Conservation (phyloP, 805 yeast genomes). For the Starmerella ratchasimensis region DNA sequence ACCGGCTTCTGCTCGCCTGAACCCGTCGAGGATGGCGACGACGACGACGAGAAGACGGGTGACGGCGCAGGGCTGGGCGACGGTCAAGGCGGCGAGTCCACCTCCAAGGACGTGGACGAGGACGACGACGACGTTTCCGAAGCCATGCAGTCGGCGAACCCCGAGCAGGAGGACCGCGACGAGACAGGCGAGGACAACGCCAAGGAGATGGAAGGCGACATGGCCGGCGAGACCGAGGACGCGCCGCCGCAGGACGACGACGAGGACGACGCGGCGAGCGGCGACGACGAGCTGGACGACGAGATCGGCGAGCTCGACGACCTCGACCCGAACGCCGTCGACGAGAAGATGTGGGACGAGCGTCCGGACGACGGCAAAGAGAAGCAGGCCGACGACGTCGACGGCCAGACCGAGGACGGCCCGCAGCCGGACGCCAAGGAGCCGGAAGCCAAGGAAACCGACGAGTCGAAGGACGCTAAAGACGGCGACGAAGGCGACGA, state of each 20-base stretch:
- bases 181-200: constrained; percentile 64
- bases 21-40: constrained; percentile 47
- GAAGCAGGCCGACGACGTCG: constrained; percentile 62
- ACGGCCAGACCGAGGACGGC: constrained; percentile 30
- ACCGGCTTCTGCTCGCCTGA: constrained; percentile 91
- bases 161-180: constrained; percentile 35
- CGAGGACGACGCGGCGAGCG: constrained; percentile 40
- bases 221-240: constrained; percentile 88
- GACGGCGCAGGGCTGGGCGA: constrained; percentile 91
- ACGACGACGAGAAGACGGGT: constrained; percentile 41
- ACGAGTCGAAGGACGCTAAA: constrained; percentile 6
- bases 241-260: constrained; percentile 43
- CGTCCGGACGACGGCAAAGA: constrained; percentile 55
- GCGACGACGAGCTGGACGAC: constrained; percentile 61
- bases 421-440: constrained; percentile 55
- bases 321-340: constrained; percentile 85
- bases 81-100: constrained; percentile 74
- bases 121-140: constrained; percentile 85
- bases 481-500: constrained; percentile 39
- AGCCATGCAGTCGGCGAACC: constrained; percentile 53
- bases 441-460: constrained; percentile 65
- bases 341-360: constrained; percentile 97
- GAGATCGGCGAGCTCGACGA: constrained; percentile 82
- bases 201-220: constrained; percentile 87
- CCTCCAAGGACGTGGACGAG: constrained; percentile 63